Base-by-base conservation (phyloP, 1,139 yeast genomes). In the Kurtzmaniella quercitrusa region DNA sequence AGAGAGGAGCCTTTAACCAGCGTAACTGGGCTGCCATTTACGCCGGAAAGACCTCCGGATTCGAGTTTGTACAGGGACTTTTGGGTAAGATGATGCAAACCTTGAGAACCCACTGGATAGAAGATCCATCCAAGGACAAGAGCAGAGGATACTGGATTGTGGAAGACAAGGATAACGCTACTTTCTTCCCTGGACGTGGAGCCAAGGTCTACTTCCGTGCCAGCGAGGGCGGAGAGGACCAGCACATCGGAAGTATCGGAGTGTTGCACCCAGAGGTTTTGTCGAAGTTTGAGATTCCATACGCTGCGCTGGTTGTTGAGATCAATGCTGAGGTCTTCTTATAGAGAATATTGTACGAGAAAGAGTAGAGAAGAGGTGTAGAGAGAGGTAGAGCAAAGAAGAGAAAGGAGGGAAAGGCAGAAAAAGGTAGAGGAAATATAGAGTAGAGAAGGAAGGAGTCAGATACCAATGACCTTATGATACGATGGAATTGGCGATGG, bases 171-270 rank as follows among this genome's bases (percentile, higher is more conserved):
- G 74, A 75, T 34, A 76, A 82, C 59, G 72, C 80, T 42, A 86
- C 95, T 48, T 94, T 78, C 70, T 93, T 94, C 85, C 96, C 96
- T 38, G 98, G 98, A 41, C 85, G 98, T 73, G 98, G 97, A 49
- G 98, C 98, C 41, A 82, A 79, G 58, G 77, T 94, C 48, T 79
- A 76, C 66, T 86, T 82, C 71, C 80, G 95, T 70, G 68, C 76
- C 46, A 75, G 70, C 48, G 78, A 79, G 50, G 85, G 80, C 46
- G 83, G 65, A 23, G 68, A 75, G 38, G 76, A 73, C 23, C 66
- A 73, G 51, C 79, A 72, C 43, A 78, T 94, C 57, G 99, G 99
- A 53, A 70, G 81, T 41, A 73, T 94, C 55, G 99, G 99, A 62
- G 97, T 90, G 46, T 75, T 94, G 59, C 99, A 94, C 65, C 99